These are phyloP conservation scores for Endoconidiophora polonica DNA, from an alignment of 2,329 filamentous ascomycete genomes.

Conservation along the genomic window DNA sequence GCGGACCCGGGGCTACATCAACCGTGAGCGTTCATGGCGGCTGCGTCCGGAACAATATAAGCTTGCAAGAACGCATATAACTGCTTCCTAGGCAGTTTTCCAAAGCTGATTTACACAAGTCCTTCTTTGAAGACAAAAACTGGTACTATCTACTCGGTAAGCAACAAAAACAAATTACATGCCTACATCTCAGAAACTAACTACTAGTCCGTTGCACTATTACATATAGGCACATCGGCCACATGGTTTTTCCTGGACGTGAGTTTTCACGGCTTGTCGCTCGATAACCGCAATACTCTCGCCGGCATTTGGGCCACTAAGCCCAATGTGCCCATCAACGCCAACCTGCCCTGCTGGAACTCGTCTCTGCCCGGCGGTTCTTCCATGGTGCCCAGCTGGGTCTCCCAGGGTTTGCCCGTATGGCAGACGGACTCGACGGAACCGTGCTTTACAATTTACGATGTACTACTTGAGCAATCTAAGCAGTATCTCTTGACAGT, in stretches of 20 bases:
- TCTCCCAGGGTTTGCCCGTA: slow-evolving; percentile 23
- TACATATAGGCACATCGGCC: slow-evolving; percentile 23
- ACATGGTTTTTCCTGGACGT: slow-evolving; percentile 39
- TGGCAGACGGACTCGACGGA: slow-evolving; percentile 34
- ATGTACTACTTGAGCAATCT: slow-evolving; percentile 33
- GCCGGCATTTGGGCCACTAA: slow-evolving; percentile 28
- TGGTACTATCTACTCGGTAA: slow-evolving; percentile 27
- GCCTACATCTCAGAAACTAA: no score
- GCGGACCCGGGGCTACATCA: no score
- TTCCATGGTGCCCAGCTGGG: slow-evolving; percentile 29
- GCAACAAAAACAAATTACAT: background rate
- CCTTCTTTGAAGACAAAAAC: slow-evolving; percentile 32
- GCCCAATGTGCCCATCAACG: slow-evolving; percentile 20
- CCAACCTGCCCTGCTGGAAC: slow-evolving; percentile 29
- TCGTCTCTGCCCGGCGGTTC: slow-evolving; percentile 26
- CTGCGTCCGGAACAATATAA: no score
- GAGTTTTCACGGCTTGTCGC: slow-evolving; percentile 39
- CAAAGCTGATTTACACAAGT: slow-evolving; percentile 29
- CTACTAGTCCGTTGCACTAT: slow-evolving; percentile 3
- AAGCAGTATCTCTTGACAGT: slow-evolving; percentile 37
- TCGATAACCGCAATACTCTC: slow-evolving; percentile 28
- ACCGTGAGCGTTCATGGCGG: background rate
- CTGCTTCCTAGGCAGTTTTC: slow-evolving; percentile 33
- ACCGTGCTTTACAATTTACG: slow-evolving; percentile 35
- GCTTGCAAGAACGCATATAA: slow-evolving; percentile 6